Evolutionary conservation across 148 eudicot genomes (phyloP), one percentile per base, ranked within the genome.

Genomic region (Chenopodium formosanum): DNA sequence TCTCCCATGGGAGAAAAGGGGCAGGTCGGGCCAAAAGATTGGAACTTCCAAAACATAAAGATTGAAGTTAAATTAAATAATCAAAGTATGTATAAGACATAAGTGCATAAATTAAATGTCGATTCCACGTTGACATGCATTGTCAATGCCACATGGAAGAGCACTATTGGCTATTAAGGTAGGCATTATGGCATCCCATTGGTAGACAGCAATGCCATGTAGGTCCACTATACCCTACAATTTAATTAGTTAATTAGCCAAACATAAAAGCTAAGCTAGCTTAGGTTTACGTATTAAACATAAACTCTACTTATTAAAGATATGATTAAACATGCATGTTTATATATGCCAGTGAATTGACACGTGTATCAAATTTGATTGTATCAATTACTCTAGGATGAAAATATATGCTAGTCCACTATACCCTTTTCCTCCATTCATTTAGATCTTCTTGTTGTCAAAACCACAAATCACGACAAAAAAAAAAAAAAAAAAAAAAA

Each of bases 131-230:
- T 76, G 82, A 47, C 44, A 32, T 32, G 76, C 50, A 53, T 17
- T 17, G 44, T 69, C 44, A 40, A 77, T 62, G 83, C 64, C 83
- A 81, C 70, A 31, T 81, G 83, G 50, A 22, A 16, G 22, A 19
- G 6, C 40, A 75, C 31, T 12, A 50, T 68, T 50, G 79, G 73
- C 2, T 81, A 3, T 64, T 53, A 58, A 48, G 68, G 75, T 82
- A 77, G 50, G 84, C 77, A 70, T 44, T 46, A 77, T 76, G 84
- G 80, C 32, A 60, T 77, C 62, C 80, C 70, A 82, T 82, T 75
- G 84, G 75, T 75, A n/a, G 76, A 62, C 60, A 70, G 60, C 69
- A 69, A 29, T 81, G 23, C 44, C 9, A 68, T 69, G 76, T 82
- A 44, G 75, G 75, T 2, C 79, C 68, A 58, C 29, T 4, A 10